Percentiles rank a stretch among this genome's conserved stretches.
Evolutionary conservation across 192 early-diverging fungal genomes (phyloP).

Genomic region (Polychytrium aggregatum): DNA sequence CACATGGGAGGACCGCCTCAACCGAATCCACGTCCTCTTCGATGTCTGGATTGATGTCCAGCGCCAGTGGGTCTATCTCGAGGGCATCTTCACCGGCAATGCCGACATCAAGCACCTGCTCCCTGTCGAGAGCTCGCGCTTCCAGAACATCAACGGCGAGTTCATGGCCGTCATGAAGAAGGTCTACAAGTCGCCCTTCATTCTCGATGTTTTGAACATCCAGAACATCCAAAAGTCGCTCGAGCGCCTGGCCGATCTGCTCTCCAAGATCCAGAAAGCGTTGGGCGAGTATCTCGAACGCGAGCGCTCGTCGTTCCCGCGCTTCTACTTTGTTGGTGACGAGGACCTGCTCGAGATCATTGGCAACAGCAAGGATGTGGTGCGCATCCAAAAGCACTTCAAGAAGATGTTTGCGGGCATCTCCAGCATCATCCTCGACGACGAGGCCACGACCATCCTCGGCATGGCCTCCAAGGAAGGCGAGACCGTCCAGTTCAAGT

Average conservation of each 20-base stretch:
- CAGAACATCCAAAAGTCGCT: slow-evolving; percentile 90
- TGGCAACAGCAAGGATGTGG: slow-evolving; percentile 92
- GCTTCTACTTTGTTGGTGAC: slow-evolving; percentile 99
- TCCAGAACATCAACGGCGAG: slow-evolving; percentile 95
- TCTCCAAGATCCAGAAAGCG: slow-evolving; percentile 95
- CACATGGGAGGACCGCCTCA: slow-evolving; percentile 93
- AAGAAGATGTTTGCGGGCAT: slow-evolving; percentile 99
- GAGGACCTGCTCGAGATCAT: slow-evolving; percentile 99
- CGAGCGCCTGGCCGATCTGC: slow-evolving; percentile 83
- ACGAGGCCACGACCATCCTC: slow-evolving; percentile 11
- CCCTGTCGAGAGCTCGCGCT: slow-evolving; percentile 90
- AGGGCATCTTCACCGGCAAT: slow-evolving; percentile 95
- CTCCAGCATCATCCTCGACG: slow-evolving; percentile 23
- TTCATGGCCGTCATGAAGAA: slow-evolving; percentile 98
- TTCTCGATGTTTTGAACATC: slow-evolving; percentile 87
- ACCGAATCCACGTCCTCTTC: slow-evolving; percentile 88
- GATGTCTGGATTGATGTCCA: slow-evolving; percentile 99
- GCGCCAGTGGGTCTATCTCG: slow-evolving; percentile 99
- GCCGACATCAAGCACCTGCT: slow-evolving; percentile 96
- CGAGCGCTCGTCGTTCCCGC: slow-evolving; percentile 91
- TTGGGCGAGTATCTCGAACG: slow-evolving; percentile 97
- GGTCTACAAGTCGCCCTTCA: slow-evolving; percentile 96
- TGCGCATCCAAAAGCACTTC: slow-evolving; percentile 95
- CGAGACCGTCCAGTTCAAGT: slow-evolving; percentile 73
- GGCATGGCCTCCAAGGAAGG: slow-evolving; percentile 91